These are phyloP conservation scores for Asterophora lycoperdoides DNA, from an alignment of 768 basidiomycete species.

Conservation along the genomic window DNA sequence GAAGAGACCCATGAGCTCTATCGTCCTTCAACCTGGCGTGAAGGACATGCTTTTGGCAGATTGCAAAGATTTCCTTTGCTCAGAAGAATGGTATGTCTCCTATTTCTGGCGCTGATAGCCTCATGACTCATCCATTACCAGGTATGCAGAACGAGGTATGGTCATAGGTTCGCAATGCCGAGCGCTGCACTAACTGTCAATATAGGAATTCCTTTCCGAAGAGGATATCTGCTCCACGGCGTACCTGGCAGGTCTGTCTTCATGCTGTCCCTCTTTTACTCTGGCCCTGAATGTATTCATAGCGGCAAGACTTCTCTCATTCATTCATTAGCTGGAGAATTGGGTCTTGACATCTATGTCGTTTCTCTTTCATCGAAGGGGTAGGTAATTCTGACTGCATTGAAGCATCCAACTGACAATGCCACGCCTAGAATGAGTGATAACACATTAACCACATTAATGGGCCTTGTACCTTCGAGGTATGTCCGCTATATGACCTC, in stretches of 20 bases:
- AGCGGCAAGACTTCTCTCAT: slow-evolving; percentile 87
- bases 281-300: slow-evolving; percentile 16
- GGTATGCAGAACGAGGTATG: slow-evolving; percentile 88
- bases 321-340: slow-evolving; percentile 79
- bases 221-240: slow-evolving; percentile 81
- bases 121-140: slow-evolving; percentile 27
- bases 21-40: slow-evolving; percentile 83
- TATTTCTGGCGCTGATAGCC: slow-evolving; percentile 5
- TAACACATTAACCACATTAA: slow-evolving; percentile 79
- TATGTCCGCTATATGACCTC: slow-evolving; percentile 24
- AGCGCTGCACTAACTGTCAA: slow-evolving; percentile 11
- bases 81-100: slow-evolving; percentile 73
- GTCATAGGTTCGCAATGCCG: slow-evolving; percentile 16
- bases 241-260: slow-evolving; percentile 72
- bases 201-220: slow-evolving; percentile 80
- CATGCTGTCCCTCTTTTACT: slow-evolving; percentile 5
- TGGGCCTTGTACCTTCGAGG: slow-evolving; percentile 87
- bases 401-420: slow-evolving; percentile 14
- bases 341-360: slow-evolving; percentile 88
- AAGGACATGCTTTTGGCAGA: slow-evolving; percentile 89
- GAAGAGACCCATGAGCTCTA: slow-evolving; percentile 90
- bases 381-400: slow-evolving; percentile 34
- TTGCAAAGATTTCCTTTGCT: slow-evolving; percentile 79
- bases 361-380: slow-evolving; percentile 86
- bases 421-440: slow-evolving; percentile 71